These are phyloP conservation scores for Leccinum solheimii DNA, from an alignment of 1,284 basidiomycete genomes.

Conservation along the genomic window DNA sequence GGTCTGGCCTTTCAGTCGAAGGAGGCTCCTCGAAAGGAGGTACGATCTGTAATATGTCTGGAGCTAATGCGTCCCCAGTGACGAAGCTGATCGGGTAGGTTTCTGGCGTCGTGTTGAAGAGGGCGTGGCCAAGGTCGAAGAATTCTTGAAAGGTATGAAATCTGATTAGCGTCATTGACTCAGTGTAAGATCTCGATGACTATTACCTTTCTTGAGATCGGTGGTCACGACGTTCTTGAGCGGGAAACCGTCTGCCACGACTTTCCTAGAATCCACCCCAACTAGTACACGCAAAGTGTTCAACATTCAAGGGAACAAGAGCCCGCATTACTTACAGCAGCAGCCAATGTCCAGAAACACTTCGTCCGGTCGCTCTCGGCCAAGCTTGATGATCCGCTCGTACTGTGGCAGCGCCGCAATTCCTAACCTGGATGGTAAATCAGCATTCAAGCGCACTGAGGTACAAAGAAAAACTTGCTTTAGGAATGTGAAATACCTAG, in stretches of 20 bases:
- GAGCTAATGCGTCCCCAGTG: constrained; percentile 37
- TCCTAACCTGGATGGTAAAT: constrained; percentile 9
- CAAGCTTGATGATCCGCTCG: constrained; percentile 18
- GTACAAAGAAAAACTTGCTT: constrained; percentile 4
- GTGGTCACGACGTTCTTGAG: constrained; percentile 23
- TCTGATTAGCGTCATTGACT: neutral
- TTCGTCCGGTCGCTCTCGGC: constrained; percentile 19
- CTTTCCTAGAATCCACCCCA: constrained; percentile 28
- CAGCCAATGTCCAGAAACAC: constrained; percentile 31
- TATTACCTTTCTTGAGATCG: constrained; percentile 22
- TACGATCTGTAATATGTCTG: constrained; percentile 23
- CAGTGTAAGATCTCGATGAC: neutral
- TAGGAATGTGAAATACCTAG: constrained; percentile 21
- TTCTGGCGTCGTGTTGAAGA: constrained; percentile 36
- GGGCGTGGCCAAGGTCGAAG: constrained; percentile 35
- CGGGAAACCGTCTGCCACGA: constrained; percentile 26
- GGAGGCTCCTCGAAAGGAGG: constrained; percentile 8
- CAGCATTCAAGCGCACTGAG: neutral
- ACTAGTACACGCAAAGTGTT: constrained; percentile 13
- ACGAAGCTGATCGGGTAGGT: constrained; percentile 38
- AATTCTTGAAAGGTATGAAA: constrained; percentile 20
- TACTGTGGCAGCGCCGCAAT: constrained; percentile 20
- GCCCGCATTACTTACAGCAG: constrained; percentile 22
- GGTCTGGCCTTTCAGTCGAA: constrained; percentile 6
- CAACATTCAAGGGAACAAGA: neutral